A percentile compares a stretch with the other conserved stretches of the same genome.
Evolutionary conservation across 768 basidiomycete genomes (phyloP).

Genomic region (Boletellus ananas): DNA sequence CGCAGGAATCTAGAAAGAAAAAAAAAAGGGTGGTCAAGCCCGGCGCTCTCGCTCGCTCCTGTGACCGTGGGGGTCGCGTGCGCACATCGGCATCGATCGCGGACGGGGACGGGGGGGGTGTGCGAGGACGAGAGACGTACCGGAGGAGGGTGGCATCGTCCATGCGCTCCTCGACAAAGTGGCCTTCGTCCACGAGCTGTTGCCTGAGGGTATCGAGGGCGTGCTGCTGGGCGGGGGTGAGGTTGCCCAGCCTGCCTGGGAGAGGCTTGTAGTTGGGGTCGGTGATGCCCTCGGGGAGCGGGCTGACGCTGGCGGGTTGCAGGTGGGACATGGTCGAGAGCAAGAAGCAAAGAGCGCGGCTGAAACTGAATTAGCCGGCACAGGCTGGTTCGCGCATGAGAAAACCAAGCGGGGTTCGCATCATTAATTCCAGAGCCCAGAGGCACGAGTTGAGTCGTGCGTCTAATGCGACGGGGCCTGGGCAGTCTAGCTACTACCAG

Average conservation of each 20-base stretch:
- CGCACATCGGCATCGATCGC: slow-evolving; percentile 16
- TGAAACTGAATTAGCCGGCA: slow-evolving; percentile 14
- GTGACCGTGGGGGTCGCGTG: too few relatives aligned
- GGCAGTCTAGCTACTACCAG: slow-evolving; percentile 24
- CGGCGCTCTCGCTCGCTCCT: background rate
- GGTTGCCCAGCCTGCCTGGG: slow-evolving; percentile 78
- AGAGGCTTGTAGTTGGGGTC: slow-evolving; percentile 62
- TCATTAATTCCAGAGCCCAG: slow-evolving; percentile 34
- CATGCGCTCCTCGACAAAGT: slow-evolving; percentile 62
- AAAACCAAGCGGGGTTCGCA: slow-evolving; percentile 25
- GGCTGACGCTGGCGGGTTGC: slow-evolving; percentile 47
- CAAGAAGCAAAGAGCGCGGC: background rate
- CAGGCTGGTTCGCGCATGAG: background rate
- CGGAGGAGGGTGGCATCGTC: slow-evolving; percentile 68
- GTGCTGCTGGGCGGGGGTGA: slow-evolving; percentile 56
- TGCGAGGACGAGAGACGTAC: slow-evolving; percentile 32
- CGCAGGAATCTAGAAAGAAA: slow-evolving; percentile 67
- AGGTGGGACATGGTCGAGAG: slow-evolving; percentile 27
- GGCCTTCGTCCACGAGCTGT: slow-evolving; percentile 56
- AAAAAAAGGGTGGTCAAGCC: background rate
- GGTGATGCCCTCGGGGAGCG: slow-evolving; percentile 55
- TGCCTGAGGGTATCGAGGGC: slow-evolving; percentile 66
- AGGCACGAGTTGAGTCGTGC: slow-evolving; percentile 33
- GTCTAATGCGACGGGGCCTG: slow-evolving; percentile 32
- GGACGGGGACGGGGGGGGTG: background rate